Base-by-base conservation (phyloP, 1,284 basidiomycete species). In the Tylopilus orsonianus region DNA sequence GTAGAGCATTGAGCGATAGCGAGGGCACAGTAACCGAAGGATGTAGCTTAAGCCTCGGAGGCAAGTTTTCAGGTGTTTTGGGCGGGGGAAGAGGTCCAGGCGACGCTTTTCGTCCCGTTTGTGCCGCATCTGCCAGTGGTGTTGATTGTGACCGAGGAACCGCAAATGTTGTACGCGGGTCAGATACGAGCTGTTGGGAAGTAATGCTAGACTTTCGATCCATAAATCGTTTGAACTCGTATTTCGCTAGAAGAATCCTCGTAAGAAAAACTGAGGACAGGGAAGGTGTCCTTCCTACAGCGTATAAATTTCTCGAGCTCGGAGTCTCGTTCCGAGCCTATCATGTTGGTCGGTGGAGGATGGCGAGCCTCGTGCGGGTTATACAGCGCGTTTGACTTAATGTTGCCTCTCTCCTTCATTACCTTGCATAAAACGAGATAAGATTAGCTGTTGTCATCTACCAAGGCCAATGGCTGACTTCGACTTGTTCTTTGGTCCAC, bases 221-320 rank as follows among this genome's bases (percentile, higher is more conserved):
- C 33, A 85, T 58, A 67, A 83, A 90, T 24, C 77, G 76, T 62
- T 78, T 84, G 62, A 79, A 85, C 56, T 90, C 80, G 55, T 90
- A 90, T 64, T 90, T 90, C 10, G 79, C 87, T 89, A 54, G 23
- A 9, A 30, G 30, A 36, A 46, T 16, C 20, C 16, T 8, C 49
- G 40, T 51, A 20, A 52, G 40, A 24, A 29, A 20, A 34, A 18
- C 7, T 22, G 13, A 27, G 18, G 26, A 6, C 9, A 24, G 29
- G 37, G 2, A 44, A 26, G 3, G 5, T 2, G 12, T 39, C 3
- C 18, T 35, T 34, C 65, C 59, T 69, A 83, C 86, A 75, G 54
- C 91, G 80, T 55, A 93, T 92, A 68, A 81, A 93, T 61, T 82
- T 84, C 67, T 93, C 90, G 26, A 93, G 74, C 52, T 93, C 90